These are phyloP conservation scores for Spiraea crenata DNA, from an alignment of 331 rosid species.

Conservation along the genomic window DNA sequence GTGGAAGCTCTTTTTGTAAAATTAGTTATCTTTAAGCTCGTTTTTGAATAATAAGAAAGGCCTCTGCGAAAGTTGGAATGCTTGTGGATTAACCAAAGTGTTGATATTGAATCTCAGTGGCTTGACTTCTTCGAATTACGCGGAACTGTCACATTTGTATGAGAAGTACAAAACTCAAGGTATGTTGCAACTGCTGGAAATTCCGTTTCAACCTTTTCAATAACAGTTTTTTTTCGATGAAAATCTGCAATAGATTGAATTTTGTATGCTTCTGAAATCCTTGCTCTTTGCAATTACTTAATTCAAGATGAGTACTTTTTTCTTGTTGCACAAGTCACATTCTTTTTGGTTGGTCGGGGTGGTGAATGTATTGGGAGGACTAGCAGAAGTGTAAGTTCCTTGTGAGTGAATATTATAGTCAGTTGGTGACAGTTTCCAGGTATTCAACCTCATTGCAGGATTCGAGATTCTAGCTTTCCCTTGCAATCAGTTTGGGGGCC, in stretches of 20 bases:
- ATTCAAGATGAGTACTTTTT: neutral
- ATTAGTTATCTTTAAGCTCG: neutral
- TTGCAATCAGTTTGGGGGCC: constrained; percentile 97
- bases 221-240: neutral
- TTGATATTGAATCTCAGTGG: constrained; percentile 62
- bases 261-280: neutral
- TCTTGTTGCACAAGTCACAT: neutral
- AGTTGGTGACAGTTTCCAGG: constrained; percentile 13
- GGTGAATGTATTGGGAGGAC: neutral
- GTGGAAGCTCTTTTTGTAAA: neutral
- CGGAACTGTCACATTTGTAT: constrained; percentile 79
- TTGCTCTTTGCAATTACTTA: neutral
- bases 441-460: constrained; percentile 48
- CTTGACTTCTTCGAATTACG: constrained; percentile 81
- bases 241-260: neutral
- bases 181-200: constrained; percentile 19
- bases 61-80: neutral
- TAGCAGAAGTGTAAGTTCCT: neutral
- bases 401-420: neutral
- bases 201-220: neutral
- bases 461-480: constrained; percentile 96
- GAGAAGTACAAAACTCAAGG: constrained; percentile 88
- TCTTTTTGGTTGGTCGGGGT: neutral
- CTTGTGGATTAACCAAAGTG: constrained; percentile 16
- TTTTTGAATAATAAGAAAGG: neutral